These are phyloP conservation scores for Verbascum thapsus DNA, from an alignment of 257 asterid species.

Conservation along the genomic window DNA sequence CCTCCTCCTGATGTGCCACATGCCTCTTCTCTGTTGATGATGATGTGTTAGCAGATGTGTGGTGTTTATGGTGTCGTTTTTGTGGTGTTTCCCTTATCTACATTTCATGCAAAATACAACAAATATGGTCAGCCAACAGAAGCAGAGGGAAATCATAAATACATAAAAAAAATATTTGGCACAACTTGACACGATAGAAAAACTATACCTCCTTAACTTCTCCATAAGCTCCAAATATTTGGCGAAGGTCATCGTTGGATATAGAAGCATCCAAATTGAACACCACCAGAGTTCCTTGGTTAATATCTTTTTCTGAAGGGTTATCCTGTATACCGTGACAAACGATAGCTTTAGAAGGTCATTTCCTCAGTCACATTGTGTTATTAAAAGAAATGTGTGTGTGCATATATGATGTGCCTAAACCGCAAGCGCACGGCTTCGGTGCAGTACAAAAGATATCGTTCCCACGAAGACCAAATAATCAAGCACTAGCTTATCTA, in stretches of 20 bases:
- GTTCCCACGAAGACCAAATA: no score
- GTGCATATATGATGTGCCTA: no score
- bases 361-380: background rate
- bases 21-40: no score
- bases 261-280: constrained; percentile 96
- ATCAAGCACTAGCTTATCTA: no score
- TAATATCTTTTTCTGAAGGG: constrained; percentile 92
- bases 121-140: no score
- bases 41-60: no score
- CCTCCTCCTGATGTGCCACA: no score
- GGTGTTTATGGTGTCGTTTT: constrained; percentile 91
- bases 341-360: constrained; percentile 13
- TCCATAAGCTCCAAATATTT: constrained; percentile 92
- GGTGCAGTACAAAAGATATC: no score
- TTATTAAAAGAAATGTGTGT: background rate
- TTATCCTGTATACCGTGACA: constrained; percentile 64
- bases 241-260: constrained; percentile 88
- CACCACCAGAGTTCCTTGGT: constrained; percentile 96
- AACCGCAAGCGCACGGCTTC: no score
- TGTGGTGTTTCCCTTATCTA: constrained; percentile 97
- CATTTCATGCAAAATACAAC: constrained; percentile 34
- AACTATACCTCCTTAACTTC: constrained; percentile 90
- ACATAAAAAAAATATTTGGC: background rate
- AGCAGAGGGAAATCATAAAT: background rate
- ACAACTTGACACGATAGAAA: constrained; percentile 20